phyloP scores from a whole-genome alignment of 441 rosid species.

The Macaranga tanarius region DNA sequence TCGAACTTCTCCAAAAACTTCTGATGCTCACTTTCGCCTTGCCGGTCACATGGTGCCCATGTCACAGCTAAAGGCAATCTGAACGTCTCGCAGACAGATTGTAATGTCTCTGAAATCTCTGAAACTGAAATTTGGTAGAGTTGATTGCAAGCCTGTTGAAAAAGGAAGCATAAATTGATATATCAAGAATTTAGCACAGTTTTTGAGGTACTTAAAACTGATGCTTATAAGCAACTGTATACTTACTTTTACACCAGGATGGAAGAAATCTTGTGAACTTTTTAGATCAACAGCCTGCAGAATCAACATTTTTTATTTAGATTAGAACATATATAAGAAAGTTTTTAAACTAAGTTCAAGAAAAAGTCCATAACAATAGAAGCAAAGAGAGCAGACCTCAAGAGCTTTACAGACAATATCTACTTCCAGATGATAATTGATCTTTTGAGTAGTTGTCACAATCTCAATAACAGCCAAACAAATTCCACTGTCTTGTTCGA shows the following conservation, averaged over 20 bases:
- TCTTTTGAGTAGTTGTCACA: conserved; percentile 1
- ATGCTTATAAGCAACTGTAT: conserved; percentile 31
- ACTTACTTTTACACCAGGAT: conserved; percentile 47
- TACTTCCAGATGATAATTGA: conserved; percentile 4
- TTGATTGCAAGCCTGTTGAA: conserved; percentile 26
- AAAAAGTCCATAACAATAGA: background rate
- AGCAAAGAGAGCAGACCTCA: background rate
- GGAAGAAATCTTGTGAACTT: conserved; percentile 51
- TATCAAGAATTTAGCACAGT: conserved; percentile 9
- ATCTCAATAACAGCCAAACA: conserved; percentile 11
- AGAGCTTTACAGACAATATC: conserved; percentile 9
- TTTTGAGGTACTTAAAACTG: background rate
- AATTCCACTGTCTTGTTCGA: background rate
- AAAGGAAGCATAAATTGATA: conserved; percentile 27
- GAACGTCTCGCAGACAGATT: background rate
- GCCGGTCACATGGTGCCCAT: background rate
- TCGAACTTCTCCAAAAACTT: background rate
- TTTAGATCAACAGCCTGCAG: conserved; percentile 73
- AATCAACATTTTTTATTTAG: conserved; percentile 25
- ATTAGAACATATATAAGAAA: conserved; percentile 12
- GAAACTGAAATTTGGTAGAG: background rate
- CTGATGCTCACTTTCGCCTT: background rate
- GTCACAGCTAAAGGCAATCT: conserved; percentile 13
- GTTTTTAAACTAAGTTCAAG: background rate
- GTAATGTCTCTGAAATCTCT: conserved; percentile 3